Base-by-base conservation (phyloP, 1,284 basidiomycete species). In the Wallemia hederae region DNA sequence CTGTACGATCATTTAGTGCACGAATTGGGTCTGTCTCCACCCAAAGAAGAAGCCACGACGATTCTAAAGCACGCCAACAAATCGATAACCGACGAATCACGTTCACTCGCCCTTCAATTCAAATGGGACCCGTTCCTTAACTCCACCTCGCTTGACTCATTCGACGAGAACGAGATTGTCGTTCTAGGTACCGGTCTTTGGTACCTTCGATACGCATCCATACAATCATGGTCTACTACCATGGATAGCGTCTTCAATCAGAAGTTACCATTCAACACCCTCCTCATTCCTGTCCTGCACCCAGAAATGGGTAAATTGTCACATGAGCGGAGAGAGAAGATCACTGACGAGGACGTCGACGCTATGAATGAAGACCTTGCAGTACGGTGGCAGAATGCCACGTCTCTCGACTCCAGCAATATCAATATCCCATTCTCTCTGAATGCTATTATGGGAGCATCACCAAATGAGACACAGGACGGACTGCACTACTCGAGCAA, bases 171-270 rank as follows among this genome's bases (percentile, higher is more conserved):
- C 0, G 78, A 81, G 0, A 71, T 92, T 49, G 75, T 89, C 27
- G 81, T 89, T 9, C 69, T 92, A 24, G 87, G 87, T 22, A 80
- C 83, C 14, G 87, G 88, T 0, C 73, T 91, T 33, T 90, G 87
- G 87, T 87, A 85, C 68, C 76, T 91, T 39, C 80, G 83, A 28
- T 80, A 87, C 68, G 74, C 78, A 0, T 70, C 75, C 34, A 66
- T 72, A 19, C 82, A 83, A 0, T 84, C 83, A 22, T 85, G 85
- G 1, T 73, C 87, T 26, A 72, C 79, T 27, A 75, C 80, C 1
- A 67, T 72, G 11, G 72, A 86, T 56, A 66, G 68, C 70, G 22
- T 63, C 63, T n/a, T 60, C 7, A 27, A 3, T n/a, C 65, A 64
- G 5, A 66, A 67, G 24, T 72, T 79, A 9, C 81, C 85, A 19